Evolutionary conservation across 768 basidiomycete genomes (phyloP).

Genomic region (Trametes gibbosa): DNA sequence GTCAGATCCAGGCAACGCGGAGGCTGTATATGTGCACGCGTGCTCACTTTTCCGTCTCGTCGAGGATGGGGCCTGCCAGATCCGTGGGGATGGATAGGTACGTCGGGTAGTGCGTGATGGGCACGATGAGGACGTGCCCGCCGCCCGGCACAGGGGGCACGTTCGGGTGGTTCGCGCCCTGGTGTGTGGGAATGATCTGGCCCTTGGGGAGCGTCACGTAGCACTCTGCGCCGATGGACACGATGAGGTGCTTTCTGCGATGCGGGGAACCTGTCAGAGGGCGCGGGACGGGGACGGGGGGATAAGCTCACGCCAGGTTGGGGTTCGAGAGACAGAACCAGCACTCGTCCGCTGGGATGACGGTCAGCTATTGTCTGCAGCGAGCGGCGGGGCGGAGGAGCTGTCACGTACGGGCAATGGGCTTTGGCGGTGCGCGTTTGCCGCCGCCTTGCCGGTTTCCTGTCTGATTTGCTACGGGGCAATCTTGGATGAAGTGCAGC

Average conservation of each 20-base stretch:
- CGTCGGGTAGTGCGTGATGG: slow-evolving; percentile 92
- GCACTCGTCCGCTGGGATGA: slow-evolving; percentile 75
- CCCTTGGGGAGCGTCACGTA: slow-evolving; percentile 97
- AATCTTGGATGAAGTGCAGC: slow-evolving; percentile 84
- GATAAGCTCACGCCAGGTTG: slow-evolving; percentile 65
- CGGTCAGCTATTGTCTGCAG: not conserved
- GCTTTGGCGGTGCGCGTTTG: slow-evolving; percentile 61
- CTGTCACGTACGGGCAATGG: slow-evolving; percentile 67
- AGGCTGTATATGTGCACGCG: not conserved
- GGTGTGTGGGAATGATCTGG: slow-evolving; percentile 83
- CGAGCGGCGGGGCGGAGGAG: slow-evolving; percentile 4
- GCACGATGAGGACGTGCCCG: slow-evolving; percentile 92
- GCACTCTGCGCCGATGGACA: slow-evolving; percentile 89
- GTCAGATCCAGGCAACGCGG: not conserved
- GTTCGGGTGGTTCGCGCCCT: slow-evolving; percentile 41
- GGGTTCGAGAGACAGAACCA: slow-evolving; percentile 99
- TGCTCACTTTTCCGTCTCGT: slow-evolving; percentile 76
- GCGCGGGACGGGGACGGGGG: not conserved
- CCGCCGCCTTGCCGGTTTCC: slow-evolving; percentile 37
- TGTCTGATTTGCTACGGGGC: slow-evolving; percentile 63
- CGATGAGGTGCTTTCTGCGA: slow-evolving; percentile 88
- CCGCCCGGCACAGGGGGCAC: slow-evolving; percentile 76
- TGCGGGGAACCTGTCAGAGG: slow-evolving; percentile 6
- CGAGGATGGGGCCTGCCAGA: slow-evolving; percentile 67
- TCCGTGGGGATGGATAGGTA: slow-evolving; percentile 79